Evolutionary conservation across 108 stramenopile genomes (phyloP).

Genomic region (Poteriospumella lacustris): DNA sequence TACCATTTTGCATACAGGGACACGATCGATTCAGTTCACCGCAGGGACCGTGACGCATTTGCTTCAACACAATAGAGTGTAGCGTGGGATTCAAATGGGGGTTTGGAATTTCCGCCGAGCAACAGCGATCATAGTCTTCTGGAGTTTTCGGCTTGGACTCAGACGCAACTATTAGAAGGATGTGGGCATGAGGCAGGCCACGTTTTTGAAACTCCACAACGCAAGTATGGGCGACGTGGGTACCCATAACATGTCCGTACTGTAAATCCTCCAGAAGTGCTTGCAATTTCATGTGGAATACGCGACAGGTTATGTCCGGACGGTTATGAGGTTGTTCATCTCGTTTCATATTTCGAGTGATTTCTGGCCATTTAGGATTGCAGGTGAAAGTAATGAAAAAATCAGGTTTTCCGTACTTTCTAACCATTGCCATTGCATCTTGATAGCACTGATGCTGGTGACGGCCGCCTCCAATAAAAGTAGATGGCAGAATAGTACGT

Average conservation of each 20-base stretch:
- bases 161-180: not conserved
- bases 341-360: constrained; percentile 19
- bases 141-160: constrained; percentile 4
- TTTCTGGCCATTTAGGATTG: constrained; percentile 34
- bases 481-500: not conserved
- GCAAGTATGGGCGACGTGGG: not conserved
- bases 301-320: constrained; percentile 32
- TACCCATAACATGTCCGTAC: not conserved
- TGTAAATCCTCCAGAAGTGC: constrained; percentile 2
- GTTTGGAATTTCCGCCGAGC: constrained; percentile 39
- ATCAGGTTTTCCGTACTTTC: constrained; percentile 26
- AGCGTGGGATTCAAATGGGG: constrained; percentile 26
- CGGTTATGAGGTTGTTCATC: constrained; percentile 34
- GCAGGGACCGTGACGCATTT: constrained; percentile 29
- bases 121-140: constrained; percentile 21
- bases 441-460: not conserved
- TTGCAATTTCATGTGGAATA: constrained; percentile 26
- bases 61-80: not conserved
- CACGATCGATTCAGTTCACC: constrained; percentile 14
- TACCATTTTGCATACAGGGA: not conserved
- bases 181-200: constrained; percentile 31
- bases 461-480: not conserved
- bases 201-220: constrained; percentile 32
- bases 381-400: constrained; percentile 38
- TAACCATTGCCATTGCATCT: constrained; percentile 35